Base-by-base conservation (phyloP, 2,329 filamentous ascomycete genomes). In the Arthrinium phaeospermum region DNA sequence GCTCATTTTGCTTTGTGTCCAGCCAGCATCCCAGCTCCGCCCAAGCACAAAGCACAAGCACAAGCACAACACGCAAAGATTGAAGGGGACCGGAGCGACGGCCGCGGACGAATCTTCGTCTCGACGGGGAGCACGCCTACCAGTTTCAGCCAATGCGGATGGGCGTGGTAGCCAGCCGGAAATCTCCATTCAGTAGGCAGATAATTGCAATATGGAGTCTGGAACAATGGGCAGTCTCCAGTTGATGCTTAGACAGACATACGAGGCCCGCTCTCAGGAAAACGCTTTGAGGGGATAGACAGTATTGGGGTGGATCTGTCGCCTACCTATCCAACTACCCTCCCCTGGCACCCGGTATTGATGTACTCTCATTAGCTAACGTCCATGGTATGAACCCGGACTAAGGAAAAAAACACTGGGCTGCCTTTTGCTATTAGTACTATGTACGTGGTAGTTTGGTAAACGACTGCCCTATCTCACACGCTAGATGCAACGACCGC, bases 61-160 rank as follows among this genome's bases (percentile, higher is more conserved):
- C 16, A 41, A 41, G n/a, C 57, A 41, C 30, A 51, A 4, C 46
- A 19, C 16, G n/a, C 46, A 47, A 22, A 7, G 14, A 24, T 30
- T 30, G 14, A 24, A 53, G 51, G 3, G 57, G 19, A 64, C n/a
- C 53, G 53, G 53, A 37, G 53, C 53, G 30, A 64, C 34, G 16
- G 57, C 30, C 57, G 57, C 34, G 30, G 57, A 64, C 57, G 57
- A 64, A 64, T 64, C 57, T 64, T 64, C 34, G n/a, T 64, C 34
- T 41, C 57, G 22, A 64, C 57, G 34, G 57, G 57, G 22, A 41
- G 34, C 57, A 64, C 57, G 34, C 57, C 57, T 64, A 24, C 57
- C 19, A n/a, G 57, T 64, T 64, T 64, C 57, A 64, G 57, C 57
- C 34, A 64, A 64, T 64, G 57, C 57, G 57, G 34, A 41, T 19